Base-by-base conservation (phyloP, 768 basidiomycete genomes). In the Kwoniella mangroviensis region DNA sequence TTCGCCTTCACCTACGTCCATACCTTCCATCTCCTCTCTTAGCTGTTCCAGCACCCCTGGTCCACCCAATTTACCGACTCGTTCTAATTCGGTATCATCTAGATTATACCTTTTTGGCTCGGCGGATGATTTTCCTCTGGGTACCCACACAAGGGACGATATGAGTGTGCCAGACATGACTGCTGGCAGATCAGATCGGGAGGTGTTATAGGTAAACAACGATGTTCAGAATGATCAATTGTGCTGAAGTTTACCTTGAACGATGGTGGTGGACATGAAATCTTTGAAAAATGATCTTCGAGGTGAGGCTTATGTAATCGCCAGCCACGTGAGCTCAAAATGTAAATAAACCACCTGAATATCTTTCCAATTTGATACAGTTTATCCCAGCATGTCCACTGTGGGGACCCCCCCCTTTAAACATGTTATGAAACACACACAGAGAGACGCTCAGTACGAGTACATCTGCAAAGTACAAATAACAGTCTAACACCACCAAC, bases 51-150 rank as follows among this genome's bases (percentile, higher is more conserved):
- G 85, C 66, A 89, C 89, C 10, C 94, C 94, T 85, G 94, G 93
- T 73, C 96, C 94, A 15, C 94, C 93, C 26, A 99, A 87, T 22
- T 90, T 87, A 74, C 93, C 93, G 60, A 98, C 92, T 26, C 97
- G 89, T 79, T 91, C 89, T 13, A 98, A 86, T 83, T 99, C 97
- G 62, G 88, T 85, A 78, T 95, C 92, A 78, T 97, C 93, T 40
- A 98, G 89, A 62, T 91, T 87, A 83, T 98, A 98, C 85, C 92
- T 93, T 79, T 85, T 84, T 1, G 97, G 96, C 73, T 94, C 87
- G 56, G 86, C 87, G 3, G 86, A 85, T 2, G 95, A 86, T 19
- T 89, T 88, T 10, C 97, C 95, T 63, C 91, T 87, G 72, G 89
- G 89, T 28, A 97, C 91, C 93, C 89, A 89, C 55, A 74, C 71